Evolutionary conservation across 805 yeast species (phyloP).

Genomic region (Clavispora santaluciae): DNA sequence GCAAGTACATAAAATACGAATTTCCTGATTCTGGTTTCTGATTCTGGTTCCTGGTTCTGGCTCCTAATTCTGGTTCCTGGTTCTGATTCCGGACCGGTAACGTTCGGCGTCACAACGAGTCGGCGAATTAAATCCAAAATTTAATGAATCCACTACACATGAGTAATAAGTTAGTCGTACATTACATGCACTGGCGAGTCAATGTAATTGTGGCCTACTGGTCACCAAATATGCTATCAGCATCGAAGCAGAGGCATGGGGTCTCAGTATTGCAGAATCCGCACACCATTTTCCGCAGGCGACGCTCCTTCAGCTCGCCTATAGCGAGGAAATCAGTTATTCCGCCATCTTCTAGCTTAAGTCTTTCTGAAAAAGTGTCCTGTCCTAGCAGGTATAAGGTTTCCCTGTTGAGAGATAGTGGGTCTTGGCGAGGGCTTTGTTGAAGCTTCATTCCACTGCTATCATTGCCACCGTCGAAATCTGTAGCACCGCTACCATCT

Average conservation of each 20-base stretch:
- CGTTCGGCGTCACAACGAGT: no score
- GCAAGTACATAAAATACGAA: no score
- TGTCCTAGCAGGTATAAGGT: neutral
- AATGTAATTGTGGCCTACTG: no score
- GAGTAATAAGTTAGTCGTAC: no score
- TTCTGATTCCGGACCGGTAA: no score
- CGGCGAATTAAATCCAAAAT: no score
- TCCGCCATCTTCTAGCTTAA: neutral
- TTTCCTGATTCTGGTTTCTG: no score
- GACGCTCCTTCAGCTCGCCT: neutral
- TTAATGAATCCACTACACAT: no score
- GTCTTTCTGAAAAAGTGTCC: neutral
- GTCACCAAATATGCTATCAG: slow-evolving; percentile 22
- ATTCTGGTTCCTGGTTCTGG: no score
- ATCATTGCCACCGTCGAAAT: neutral
- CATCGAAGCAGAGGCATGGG: slow-evolving; percentile 40
- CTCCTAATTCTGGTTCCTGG: no score
- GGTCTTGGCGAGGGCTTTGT: neutral
- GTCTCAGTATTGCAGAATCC: slow-evolving; percentile 37
- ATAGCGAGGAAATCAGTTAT: neutral
- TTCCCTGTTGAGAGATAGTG: neutral
- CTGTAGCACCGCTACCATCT: neutral
- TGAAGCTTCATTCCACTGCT: neutral
- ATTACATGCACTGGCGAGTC: no score
- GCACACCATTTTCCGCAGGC: slow-evolving; percentile 17